Percentiles rank a stretch among this genome's conserved stretches.
These are phyloP conservation scores for Aspergillus phoenicis DNA, from an alignment of 2,329 filamentous ascomycete genomes.

Conservation along the genomic window DNA sequence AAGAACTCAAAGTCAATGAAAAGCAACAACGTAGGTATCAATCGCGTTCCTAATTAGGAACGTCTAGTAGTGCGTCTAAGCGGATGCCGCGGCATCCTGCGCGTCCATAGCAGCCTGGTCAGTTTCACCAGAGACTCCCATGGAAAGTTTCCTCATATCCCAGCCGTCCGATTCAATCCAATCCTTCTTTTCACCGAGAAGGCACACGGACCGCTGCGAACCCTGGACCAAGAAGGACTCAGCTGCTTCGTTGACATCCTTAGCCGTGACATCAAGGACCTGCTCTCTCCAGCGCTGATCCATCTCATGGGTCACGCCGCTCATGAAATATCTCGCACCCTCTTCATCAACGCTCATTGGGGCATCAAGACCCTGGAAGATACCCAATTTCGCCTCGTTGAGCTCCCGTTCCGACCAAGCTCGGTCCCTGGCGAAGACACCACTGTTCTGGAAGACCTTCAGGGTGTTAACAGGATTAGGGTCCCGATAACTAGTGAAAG, in stretches of 20 bases:
- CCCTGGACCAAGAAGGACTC: conserved; percentile 77
- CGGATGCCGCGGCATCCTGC: conserved; percentile 26
- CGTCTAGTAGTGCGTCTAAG: conserved; percentile 19
- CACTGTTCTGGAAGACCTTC: conserved; percentile 79
- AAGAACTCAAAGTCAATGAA: neutral
- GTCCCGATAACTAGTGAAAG: conserved; percentile 95
- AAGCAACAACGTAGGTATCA: neutral
- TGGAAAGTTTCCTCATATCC: conserved; percentile 73
- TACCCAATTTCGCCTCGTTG: conserved; percentile 92
- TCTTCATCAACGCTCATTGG: conserved; percentile 84
- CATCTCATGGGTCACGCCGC: conserved; percentile 85
- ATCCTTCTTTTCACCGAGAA: conserved; percentile 80
- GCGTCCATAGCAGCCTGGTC: conserved; percentile 25
- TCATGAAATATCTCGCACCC: conserved; percentile 82
- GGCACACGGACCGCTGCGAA: conserved; percentile 63
- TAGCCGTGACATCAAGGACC: conserved; percentile 79
- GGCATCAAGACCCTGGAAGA: conserved; percentile 90
- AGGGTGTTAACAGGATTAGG: conserved; percentile 90
- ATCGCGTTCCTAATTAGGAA: neutral
- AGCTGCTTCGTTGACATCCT: conserved; percentile 78
- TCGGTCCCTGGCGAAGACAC: conserved; percentile 78
- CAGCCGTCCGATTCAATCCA: conserved; percentile 72
- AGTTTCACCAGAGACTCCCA: conserved; percentile 52
- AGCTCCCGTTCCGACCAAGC: conserved; percentile 81
- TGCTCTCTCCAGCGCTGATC: conserved; percentile 79